Percentiles rank a stretch among this genome's conserved stretches.
phyloP scores from a whole-genome alignment of 257 asterid genomes.

The Penstemon newberryi region DNA sequence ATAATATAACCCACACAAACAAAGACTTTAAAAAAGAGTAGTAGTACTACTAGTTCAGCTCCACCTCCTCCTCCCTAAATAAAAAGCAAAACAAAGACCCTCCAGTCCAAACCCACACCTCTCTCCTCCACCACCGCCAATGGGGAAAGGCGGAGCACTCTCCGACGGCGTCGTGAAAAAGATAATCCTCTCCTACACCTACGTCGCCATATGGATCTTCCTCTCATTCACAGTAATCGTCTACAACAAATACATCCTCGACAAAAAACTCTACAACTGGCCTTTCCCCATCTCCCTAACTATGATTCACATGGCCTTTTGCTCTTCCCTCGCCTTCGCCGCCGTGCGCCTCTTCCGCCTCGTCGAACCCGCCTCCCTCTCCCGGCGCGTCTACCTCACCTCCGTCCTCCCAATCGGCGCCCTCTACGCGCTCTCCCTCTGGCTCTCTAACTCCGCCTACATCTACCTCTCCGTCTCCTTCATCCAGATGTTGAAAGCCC shows the following conservation, averaged over 20 bases:
- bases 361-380: constrained; percentile 67
- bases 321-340: constrained; percentile 59
- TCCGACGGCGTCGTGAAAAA: constrained; percentile 59
- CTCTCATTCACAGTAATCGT: constrained; percentile 69
- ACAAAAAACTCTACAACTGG: constrained; percentile 76
- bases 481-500: constrained; percentile 73
- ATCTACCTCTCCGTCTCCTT: constrained; percentile 68
- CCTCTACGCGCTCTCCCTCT: constrained; percentile 55
- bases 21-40: too few relatives aligned
- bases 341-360: constrained; percentile 54
- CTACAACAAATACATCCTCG: constrained; percentile 71
- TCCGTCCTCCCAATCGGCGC: constrained; percentile 68
- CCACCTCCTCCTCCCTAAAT: too few relatives aligned
- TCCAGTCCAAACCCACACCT: not conserved
- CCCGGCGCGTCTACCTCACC: constrained; percentile 60
- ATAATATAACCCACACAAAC: too few relatives aligned
- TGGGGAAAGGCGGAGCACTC: constrained; percentile 62
- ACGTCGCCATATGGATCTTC: constrained; percentile 63
- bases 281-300: constrained; percentile 75
- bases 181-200: constrained; percentile 63
- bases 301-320: constrained; percentile 67
- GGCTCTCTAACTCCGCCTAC: constrained; percentile 73
- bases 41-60: too few relatives aligned
- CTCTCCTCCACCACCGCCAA: constrained; percentile 18
- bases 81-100: too few relatives aligned